Conservation (phyloP, 2,329 filamentous ascomycete genomes). For the Fusarium sp. region DNA sequence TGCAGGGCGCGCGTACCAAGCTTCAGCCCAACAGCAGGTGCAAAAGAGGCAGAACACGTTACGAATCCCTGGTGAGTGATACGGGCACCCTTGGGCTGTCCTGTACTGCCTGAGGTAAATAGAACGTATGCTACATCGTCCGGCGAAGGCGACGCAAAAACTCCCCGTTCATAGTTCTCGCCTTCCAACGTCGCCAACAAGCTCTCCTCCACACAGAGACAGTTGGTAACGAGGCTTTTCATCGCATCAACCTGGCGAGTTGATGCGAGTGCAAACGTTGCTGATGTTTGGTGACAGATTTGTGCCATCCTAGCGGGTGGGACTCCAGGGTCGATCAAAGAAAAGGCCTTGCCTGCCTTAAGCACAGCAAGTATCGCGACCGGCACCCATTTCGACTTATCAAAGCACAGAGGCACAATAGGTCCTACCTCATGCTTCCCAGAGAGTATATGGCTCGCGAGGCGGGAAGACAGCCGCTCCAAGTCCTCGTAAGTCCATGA, state of each 20-base stretch:
- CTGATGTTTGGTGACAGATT: background rate
- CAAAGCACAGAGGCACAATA: slow-evolving; percentile 8
- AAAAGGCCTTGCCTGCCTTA: slow-evolving; percentile 14
- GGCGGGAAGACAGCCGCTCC: too few relatives aligned
- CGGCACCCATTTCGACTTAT: slow-evolving; percentile 30
- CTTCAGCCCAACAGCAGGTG: too few relatives aligned
- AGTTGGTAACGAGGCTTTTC: too few relatives aligned
- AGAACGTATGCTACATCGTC: slow-evolving; percentile 20
- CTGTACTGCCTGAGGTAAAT: slow-evolving; percentile 44
- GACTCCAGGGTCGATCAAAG: slow-evolving; percentile 8
- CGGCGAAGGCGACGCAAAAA: background rate
- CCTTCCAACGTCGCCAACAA: too few relatives aligned
- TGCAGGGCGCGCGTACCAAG: slow-evolving; percentile 15
- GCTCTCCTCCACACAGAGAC: too few relatives aligned
- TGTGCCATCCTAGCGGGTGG: background rate
- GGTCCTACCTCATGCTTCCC: too few relatives aligned
- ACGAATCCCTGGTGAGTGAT: slow-evolving; percentile 12
- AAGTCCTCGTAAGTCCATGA: too few relatives aligned
- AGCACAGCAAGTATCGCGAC: slow-evolving; percentile 17
- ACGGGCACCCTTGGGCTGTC: slow-evolving; percentile 35
- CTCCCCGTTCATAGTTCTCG: too few relatives aligned
- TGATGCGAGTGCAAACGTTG: slow-evolving; percentile 4
- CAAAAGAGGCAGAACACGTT: too few relatives aligned
- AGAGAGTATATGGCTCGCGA: too few relatives aligned
- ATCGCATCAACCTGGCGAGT: background rate